Conservation (phyloP, 352 stramenopile genomes). For the Elongisporangium prolatum region DNA sequence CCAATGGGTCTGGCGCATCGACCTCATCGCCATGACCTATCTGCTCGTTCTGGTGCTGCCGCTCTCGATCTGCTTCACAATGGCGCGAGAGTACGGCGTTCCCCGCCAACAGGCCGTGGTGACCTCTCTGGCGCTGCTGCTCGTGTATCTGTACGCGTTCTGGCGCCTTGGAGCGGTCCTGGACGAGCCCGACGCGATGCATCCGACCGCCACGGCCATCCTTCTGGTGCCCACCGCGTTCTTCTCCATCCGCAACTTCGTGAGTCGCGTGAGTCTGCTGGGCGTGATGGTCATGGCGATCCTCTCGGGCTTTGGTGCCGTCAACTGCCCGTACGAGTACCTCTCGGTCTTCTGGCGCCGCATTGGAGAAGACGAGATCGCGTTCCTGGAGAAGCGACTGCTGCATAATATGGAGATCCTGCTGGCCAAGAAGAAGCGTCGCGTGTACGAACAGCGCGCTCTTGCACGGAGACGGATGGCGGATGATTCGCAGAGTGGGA, state of each 20-base stretch:
- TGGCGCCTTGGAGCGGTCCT: conserved; percentile 60
- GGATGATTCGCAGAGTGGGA: conserved; percentile 7
- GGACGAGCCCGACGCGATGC: conserved; percentile 30
- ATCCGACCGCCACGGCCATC: conserved; percentile 20
- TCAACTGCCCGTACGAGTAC: conserved; percentile 86
- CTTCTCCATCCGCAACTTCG: conserved; percentile 77
- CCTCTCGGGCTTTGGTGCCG: conserved; percentile 75
- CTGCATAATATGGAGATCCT: conserved; percentile 81
- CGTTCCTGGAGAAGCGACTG: conserved; percentile 73
- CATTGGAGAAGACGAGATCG: conserved; percentile 77
- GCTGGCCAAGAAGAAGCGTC: conserved; percentile 78
- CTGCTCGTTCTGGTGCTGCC: conserved; percentile 73
- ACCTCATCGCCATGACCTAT: conserved; percentile 76
- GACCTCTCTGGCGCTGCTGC: conserved; percentile 21
- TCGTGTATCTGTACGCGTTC: conserved; percentile 71
- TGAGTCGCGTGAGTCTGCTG: conserved; percentile 76
- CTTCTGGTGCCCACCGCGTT: conserved; percentile 21
- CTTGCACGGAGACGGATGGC: conserved; percentile 21
- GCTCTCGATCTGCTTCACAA: conserved; percentile 68
- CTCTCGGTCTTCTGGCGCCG: conserved; percentile 78
- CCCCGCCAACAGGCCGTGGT: conserved; percentile 13
- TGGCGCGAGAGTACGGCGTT: conserved; percentile 60
- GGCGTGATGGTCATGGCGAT: conserved; percentile 82
- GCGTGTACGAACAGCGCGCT: conserved; percentile 43
- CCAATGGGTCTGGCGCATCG: conserved; percentile 72